phyloP scores from a whole-genome alignment of 2,329 filamentous ascomycete genomes.

The Orbilia ellipsospora region DNA sequence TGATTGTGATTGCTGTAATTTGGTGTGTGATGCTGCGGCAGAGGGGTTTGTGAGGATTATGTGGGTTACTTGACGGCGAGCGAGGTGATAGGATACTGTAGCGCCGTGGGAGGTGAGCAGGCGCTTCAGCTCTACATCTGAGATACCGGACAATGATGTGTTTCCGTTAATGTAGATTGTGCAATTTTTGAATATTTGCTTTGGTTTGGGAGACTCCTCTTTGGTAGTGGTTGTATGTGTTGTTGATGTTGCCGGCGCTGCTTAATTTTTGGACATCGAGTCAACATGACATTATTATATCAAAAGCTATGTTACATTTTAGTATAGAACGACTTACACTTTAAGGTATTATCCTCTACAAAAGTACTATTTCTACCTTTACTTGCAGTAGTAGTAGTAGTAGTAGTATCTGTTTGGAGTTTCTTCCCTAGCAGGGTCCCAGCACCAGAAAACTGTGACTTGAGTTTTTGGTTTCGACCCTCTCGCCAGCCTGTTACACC shows the following conservation, averaged over 20 bases:
- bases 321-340: background rate
- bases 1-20: constrained; percentile 1
- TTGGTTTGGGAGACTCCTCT: constrained; percentile 22
- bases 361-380: background rate
- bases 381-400: background rate
- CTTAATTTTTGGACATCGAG: background rate
- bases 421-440: constrained; percentile 38
- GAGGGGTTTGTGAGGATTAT: constrained; percentile 73
- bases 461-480: constrained; percentile 46
- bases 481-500: constrained; percentile 43
- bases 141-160: constrained; percentile 81
- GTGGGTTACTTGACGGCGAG: constrained; percentile 81
- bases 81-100: constrained; percentile 75
- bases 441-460: constrained; percentile 32
- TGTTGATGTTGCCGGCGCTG: constrained; percentile 30
- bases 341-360: background rate
- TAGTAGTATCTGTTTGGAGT: constrained; percentile 13
- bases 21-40: constrained; percentile 4
- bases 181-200: constrained; percentile 74
- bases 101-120: constrained; percentile 80
- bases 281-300: no score
- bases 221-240: constrained; percentile 23
- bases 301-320: no score
- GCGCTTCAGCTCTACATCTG: constrained; percentile 86
- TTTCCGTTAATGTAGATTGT: constrained; percentile 84